Percentiles rank a stretch among this genome's conserved stretches.
Evolutionary conservation across 2,329 filamentous ascomycete species (phyloP).

Genomic region (Daldinia sp.): DNA sequence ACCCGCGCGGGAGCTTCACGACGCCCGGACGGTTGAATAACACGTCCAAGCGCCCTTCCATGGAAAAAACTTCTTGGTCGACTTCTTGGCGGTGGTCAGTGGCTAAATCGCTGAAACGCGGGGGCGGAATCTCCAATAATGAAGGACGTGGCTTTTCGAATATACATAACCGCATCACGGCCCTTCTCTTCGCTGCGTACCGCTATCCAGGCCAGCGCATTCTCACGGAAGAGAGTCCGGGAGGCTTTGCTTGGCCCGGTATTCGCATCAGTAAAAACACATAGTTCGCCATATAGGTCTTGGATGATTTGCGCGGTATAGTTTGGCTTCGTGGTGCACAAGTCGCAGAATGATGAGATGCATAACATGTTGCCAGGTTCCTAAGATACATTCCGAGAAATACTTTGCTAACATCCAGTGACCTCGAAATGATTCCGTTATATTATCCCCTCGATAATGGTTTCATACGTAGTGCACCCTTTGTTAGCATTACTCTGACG

Average conservation of each 20-base stretch:
- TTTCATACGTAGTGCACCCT: not conserved
- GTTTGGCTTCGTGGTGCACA: conserved; percentile 37
- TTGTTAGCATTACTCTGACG: not conserved
- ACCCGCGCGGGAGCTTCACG: conserved; percentile 54
- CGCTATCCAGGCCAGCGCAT: conserved; percentile 44
- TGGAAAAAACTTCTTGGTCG: conserved; percentile 38
- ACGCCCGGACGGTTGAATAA: conserved; percentile 51
- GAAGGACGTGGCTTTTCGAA: conserved; percentile 44
- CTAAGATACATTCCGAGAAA: not conserved
- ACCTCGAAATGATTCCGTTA: not conserved
- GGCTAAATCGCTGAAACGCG: conserved; percentile 46
- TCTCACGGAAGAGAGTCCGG: conserved; percentile 45
- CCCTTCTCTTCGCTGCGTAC: conserved; percentile 44
- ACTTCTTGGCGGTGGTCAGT: conserved; percentile 39
- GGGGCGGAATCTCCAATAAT: conserved; percentile 43
- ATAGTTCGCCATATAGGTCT: conserved; percentile 42
- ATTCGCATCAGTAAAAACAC: conserved; percentile 47
- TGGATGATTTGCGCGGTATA: conserved; percentile 44
- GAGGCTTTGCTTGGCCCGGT: conserved; percentile 45
- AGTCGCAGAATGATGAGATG: conserved; percentile 37
- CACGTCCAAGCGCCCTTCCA: conserved; percentile 41
- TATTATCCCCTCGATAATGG: not conserved
- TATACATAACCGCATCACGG: conserved; percentile 41
- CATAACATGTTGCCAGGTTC: conserved; percentile 23
- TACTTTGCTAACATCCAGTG: not conserved